Evolutionary conservation across 768 basidiomycete species (phyloP).

Genomic region (Candolleomyces efflorescens): DNA sequence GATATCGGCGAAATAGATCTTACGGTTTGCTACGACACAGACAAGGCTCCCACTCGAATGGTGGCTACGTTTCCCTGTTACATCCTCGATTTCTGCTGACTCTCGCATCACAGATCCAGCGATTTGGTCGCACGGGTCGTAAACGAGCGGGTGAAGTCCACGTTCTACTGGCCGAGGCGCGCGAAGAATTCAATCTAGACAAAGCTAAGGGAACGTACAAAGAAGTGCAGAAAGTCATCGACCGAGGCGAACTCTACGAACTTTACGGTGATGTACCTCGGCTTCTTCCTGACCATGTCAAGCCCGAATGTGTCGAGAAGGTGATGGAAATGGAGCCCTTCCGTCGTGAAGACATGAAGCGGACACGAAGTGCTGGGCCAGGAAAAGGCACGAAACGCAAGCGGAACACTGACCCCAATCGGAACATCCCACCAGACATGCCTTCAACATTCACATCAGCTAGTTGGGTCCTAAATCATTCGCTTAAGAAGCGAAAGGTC

Average conservation of each 20-base stretch:
- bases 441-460: slow-evolving; percentile 65
- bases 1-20: slow-evolving; percentile 98
- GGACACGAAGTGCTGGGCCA: slow-evolving; percentile 21
- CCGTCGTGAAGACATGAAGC: slow-evolving; percentile 38
- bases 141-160: slow-evolving; percentile 89
- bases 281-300: slow-evolving; percentile 72
- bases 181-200: slow-evolving; percentile 89
- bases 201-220: slow-evolving; percentile 83
- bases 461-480: slow-evolving; percentile 52
- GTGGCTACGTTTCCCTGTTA: slow-evolving; percentile 33
- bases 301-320: slow-evolving; percentile 76
- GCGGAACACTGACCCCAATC: slow-evolving; percentile 57
- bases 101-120: slow-evolving; percentile 67
- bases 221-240: slow-evolving; percentile 85
- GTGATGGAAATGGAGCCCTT: slow-evolving; percentile 79
- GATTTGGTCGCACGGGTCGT: slow-evolving; percentile 92
- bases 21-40: slow-evolving; percentile 94
- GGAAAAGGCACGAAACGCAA: slow-evolving; percentile 56
- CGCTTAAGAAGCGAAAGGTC: slow-evolving; percentile 41
- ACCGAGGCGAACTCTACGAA: slow-evolving; percentile 81
- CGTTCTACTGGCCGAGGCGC: slow-evolving; percentile 83
- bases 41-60: slow-evolving; percentile 95
- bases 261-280: slow-evolving; percentile 91
- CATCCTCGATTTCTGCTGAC: slow-evolving; percentile 1
- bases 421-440: slow-evolving; percentile 76